These are phyloP conservation scores for Mallotus repandus DNA, from an alignment of 441 rosid species.

Conservation along the genomic window DNA sequence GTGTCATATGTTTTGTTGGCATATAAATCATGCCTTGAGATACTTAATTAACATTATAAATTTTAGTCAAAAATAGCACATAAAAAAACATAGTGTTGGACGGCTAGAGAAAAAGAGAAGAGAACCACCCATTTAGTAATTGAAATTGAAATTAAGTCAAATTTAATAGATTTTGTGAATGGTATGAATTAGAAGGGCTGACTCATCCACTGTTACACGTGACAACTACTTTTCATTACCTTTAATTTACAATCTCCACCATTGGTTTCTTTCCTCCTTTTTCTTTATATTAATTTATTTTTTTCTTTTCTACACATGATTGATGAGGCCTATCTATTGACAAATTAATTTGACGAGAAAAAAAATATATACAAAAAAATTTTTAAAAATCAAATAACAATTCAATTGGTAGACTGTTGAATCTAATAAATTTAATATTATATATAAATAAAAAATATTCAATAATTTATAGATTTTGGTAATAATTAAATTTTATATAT, in stretches of 20 bases:
- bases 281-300: neutral
- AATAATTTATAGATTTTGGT: neutral
- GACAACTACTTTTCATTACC: conserved; percentile 3
- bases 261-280: neutral
- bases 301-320: neutral
- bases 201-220: conserved; percentile 12
- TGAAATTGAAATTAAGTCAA: conserved; percentile 6
- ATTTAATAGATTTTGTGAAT: conserved; percentile 11
- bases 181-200: neutral
- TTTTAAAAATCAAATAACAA: too few species aligned
- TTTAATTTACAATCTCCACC: conserved; percentile 10
- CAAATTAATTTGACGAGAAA: neutral
- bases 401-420: too few species aligned
- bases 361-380: too few species aligned
- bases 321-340: conserved; percentile 1
- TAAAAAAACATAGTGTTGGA: neutral
- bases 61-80: neutral
- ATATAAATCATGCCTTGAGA: neutral
- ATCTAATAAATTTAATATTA: too few species aligned
- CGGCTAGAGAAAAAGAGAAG: neutral
- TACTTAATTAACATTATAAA: too few species aligned
- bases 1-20: neutral
- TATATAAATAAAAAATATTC: neutral
- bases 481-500: too few species aligned
- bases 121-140: neutral